phyloP scores from a whole-genome alignment of 2,329 filamentous ascomycete species.

The Diaporthe humulicola region DNA sequence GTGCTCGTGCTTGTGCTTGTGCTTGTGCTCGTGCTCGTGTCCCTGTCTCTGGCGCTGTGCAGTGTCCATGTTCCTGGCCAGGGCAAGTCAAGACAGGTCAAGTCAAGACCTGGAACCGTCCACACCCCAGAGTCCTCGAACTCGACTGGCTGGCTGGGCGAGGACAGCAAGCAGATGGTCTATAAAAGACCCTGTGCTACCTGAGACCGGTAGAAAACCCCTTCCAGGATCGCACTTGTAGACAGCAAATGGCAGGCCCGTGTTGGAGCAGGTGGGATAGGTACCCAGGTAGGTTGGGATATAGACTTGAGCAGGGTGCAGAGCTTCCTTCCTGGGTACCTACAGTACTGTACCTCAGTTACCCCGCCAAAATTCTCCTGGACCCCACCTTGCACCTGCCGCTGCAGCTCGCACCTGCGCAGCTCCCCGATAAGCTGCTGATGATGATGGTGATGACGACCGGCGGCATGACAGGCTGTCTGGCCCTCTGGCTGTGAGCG shows the following conservation, averaged over 20 bases:
- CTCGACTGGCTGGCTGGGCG: background rate
- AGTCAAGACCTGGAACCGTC: background rate
- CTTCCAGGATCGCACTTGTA: background rate
- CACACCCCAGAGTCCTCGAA: background rate
- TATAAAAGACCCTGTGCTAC: background rate
- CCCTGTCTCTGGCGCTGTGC: background rate
- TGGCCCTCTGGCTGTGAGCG: background rate
- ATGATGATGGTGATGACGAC: conserved; percentile 1
- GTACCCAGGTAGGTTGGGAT: no score
- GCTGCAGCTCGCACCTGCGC: background rate
- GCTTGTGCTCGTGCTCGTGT: conserved; percentile 6
- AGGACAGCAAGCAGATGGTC: background rate
- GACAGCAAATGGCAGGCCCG: conserved; percentile 47
- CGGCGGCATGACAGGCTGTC: background rate
- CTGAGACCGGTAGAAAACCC: background rate
- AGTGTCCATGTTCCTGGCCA: background rate
- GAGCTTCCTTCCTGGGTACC: background rate
- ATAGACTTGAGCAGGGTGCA: background rate
- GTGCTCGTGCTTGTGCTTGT: background rate
- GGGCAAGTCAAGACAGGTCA: background rate
- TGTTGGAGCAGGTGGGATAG: conserved; percentile 44
- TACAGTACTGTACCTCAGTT: background rate
- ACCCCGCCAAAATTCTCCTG: conserved; percentile 34
- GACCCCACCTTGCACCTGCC: conserved; percentile 8
- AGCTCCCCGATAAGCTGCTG: conserved; percentile 21